A percentile compares a stretch with the other conserved stretches of the same genome.
Conservation (phyloP, 352 stramenopile genomes). For the Globisporangium lucens region DNA sequence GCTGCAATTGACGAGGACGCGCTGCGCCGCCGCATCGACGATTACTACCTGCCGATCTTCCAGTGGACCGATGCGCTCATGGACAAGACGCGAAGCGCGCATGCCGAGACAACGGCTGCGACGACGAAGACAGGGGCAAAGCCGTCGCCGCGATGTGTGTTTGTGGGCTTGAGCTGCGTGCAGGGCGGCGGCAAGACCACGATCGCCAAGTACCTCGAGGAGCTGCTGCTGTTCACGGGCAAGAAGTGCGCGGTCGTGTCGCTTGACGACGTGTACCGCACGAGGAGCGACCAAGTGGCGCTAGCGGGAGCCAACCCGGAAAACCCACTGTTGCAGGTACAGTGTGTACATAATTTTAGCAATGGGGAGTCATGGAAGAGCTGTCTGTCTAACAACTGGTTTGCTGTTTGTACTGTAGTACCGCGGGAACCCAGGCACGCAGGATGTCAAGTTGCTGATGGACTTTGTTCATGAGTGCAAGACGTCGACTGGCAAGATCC, state of each 20-base stretch:
- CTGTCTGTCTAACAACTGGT: background rate
- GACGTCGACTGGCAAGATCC: conserved; percentile 33
- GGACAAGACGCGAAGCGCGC: conserved; percentile 24
- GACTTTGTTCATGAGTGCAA: conserved; percentile 61
- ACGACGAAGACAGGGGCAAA: background rate
- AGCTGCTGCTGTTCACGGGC: conserved; percentile 47
- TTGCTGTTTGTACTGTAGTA: conserved; percentile 31
- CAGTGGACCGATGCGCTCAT: conserved; percentile 63
- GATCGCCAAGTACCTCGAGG: conserved; percentile 62
- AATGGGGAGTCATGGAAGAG: background rate
- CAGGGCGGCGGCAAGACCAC: conserved; percentile 87
- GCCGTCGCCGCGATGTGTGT: conserved; percentile 32
- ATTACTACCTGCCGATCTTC: conserved; percentile 80
- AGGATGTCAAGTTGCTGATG: conserved; percentile 69
- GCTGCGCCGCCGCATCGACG: conserved; percentile 51
- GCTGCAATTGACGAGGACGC: conserved; percentile 35
- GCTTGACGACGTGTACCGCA: conserved; percentile 83
- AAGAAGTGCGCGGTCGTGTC: conserved; percentile 74
- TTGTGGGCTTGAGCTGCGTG: conserved; percentile 77
- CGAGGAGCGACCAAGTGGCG: conserved; percentile 53
- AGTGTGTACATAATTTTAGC: background rate
- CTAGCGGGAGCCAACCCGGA: conserved; percentile 51
- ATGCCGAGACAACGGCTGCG: background rate
- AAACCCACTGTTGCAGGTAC: conserved; percentile 80
- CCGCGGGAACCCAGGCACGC: conserved; percentile 79